phyloP scores from a whole-genome alignment of 176 grass and related monocot species.

The Oryza coarctata region DNA sequence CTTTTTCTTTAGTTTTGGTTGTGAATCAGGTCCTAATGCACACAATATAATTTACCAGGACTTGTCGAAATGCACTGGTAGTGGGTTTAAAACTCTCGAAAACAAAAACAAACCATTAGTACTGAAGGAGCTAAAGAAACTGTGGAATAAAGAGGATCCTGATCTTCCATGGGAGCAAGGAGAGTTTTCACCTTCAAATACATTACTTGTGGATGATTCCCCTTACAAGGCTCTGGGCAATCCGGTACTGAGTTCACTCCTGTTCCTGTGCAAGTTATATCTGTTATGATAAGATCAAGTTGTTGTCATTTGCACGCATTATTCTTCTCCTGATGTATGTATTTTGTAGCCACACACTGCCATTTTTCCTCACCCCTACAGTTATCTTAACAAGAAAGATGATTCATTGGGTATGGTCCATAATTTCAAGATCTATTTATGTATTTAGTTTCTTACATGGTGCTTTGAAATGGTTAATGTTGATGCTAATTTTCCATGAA shows the following conservation, averaged over 20 bases:
- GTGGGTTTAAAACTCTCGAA: constrained; percentile 59
- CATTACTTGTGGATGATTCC: constrained; percentile 95
- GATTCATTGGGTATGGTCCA: constrained; percentile 74
- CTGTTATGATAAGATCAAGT: constrained; percentile 9
- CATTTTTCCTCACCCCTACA: constrained; percentile 76
- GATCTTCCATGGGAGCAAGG: constrained; percentile 78
- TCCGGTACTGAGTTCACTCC: constrained; percentile 55
- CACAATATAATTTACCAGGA: constrained; percentile 54
- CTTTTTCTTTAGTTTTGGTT: constrained; percentile 13
- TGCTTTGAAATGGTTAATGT: constrained; percentile 15
- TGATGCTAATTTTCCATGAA: constrained; percentile 29
- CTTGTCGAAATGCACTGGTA: constrained; percentile 67
- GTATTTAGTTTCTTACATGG: constrained; percentile 20
- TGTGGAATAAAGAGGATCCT: constrained; percentile 79
- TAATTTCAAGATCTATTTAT: not conserved
- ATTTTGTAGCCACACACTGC: constrained; percentile 74
- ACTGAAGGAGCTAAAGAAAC: constrained; percentile 83
- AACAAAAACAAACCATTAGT: constrained; percentile 72
- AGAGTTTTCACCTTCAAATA: constrained; percentile 81
- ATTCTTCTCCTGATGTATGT: constrained; percentile 27
- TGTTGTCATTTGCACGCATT: constrained; percentile 33
- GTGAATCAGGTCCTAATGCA: not conserved
- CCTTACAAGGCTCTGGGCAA: constrained; percentile 92
- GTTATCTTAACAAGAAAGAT: constrained; percentile 46
- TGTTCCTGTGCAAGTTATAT: constrained; percentile 6